Percentiles rank a stretch among this genome's conserved stretches.
Evolutionary conservation across 331 rosid genomes (phyloP).

Genomic region (Quercus phellos): DNA sequence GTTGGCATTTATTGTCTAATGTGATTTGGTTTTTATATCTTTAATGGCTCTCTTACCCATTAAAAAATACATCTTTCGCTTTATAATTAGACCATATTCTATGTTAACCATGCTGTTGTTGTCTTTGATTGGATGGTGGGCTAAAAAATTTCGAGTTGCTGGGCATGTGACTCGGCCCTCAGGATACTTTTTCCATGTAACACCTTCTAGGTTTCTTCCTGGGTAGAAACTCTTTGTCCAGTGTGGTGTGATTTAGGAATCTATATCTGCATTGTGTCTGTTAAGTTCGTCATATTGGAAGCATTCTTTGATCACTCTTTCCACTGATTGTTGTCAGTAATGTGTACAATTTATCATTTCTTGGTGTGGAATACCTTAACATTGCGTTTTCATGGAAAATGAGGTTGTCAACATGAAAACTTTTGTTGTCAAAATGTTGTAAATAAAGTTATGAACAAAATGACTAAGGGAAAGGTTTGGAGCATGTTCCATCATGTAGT

Average conservation of each 20-base stretch:
- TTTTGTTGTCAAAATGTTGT: too few species aligned
- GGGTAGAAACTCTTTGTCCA: neutral
- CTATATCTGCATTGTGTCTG: neutral
- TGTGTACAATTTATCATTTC: neutral
- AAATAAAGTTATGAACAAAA: neutral
- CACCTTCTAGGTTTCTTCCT: neutral
- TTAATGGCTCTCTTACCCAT: neutral
- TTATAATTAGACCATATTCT: neutral
- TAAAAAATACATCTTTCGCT: neutral
- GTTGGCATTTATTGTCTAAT: neutral
- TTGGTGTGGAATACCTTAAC: neutral
- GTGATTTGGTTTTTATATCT: neutral
- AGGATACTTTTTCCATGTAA: neutral
- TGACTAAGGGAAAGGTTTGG: neutral
- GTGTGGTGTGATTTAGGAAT: neutral
- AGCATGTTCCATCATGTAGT: neutral
- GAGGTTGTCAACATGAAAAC: neutral
- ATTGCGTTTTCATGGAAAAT: neutral
- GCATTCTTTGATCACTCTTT: neutral
- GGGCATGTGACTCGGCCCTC: neutral
- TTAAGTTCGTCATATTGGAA: neutral
- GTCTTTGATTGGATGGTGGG: neutral
- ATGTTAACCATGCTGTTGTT: neutral
- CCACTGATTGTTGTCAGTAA: neutral
- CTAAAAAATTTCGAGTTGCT: neutral